Percentiles rank a stretch among this genome's conserved stretches.
These are phyloP conservation scores for Fennellomyces sp. DNA, from an alignment of 371 early-diverging fungal species.

Conservation along the genomic window DNA sequence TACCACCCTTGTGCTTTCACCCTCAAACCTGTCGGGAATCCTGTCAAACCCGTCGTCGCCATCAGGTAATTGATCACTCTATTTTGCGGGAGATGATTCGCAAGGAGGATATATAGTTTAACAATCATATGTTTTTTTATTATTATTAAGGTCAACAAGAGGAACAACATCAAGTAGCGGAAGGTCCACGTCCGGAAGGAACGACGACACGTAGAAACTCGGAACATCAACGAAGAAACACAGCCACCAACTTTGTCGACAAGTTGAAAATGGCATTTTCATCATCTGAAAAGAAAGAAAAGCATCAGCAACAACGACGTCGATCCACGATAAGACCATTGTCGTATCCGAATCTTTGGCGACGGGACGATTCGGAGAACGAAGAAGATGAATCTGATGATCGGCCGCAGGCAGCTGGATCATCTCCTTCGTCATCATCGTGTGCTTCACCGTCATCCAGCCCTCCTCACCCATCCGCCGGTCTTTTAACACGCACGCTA, in stretches of 20 bases:
- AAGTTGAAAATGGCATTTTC: constrained; percentile 46
- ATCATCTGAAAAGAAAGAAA: constrained; percentile 8
- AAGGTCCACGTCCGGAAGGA: too few relatives aligned
- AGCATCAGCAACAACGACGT: constrained; percentile 7
- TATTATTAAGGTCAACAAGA: neutral
- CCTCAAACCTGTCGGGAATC: constrained; percentile 9
- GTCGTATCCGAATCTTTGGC: constrained; percentile 28
- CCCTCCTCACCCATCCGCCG: constrained; percentile 8
- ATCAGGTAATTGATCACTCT: too few relatives aligned
- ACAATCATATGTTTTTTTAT: neutral
- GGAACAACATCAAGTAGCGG: constrained; percentile 1
- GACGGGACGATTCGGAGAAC: constrained; percentile 10
- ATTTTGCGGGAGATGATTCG: too few relatives aligned
- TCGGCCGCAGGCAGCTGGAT: constrained; percentile 4
- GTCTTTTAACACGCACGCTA: constrained; percentile 4
- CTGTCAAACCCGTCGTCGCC: constrained; percentile 4
- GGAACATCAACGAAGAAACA: constrained; percentile 16
- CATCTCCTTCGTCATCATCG: constrained; percentile 12
- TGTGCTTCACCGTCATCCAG: constrained; percentile 15
- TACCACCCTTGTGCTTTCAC: constrained; percentile 5
- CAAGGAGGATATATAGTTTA: too few relatives aligned
- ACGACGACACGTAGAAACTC: constrained; percentile 7
- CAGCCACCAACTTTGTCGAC: constrained; percentile 31
- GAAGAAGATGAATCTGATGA: constrained; percentile 14
- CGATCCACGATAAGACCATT: constrained; percentile 17